Evolutionary conservation across 2,329 filamentous ascomycete species (phyloP), one percentile per base, ranked within the genome.

Genomic region (Talaromyces sp.): DNA sequence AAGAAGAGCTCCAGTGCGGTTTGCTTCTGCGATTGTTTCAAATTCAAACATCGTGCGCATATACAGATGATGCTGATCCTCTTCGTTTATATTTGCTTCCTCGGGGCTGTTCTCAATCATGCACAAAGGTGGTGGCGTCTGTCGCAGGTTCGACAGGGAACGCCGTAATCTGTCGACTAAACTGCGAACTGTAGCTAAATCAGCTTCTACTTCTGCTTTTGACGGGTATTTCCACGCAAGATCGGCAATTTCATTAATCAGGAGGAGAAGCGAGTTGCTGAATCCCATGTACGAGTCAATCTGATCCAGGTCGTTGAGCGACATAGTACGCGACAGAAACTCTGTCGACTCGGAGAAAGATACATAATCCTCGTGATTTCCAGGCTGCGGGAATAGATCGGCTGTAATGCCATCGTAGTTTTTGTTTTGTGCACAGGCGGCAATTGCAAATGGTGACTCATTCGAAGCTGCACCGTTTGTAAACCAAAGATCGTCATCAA

Each of bases 241-340:
- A 22, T 67, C 67, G 3, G 67, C 60, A 9, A 66, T 60, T 51
- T 68, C 64, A 32, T 69, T 64, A 42, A 70, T 69, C 9, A 69
- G 55, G 1, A 69, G 55, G 7, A 70, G 56, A n/a, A 70, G 66
- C 2, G 58, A 60, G 36, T 66, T 68, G 44, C 66, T 69, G 51
- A 70, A 66, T 3, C 68, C 68, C 67, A 68, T 69, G 53, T 70
- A 69, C 2, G 65, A 65, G 59, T 70, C 66, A 27, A 70, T 69
- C 8, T 62, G 65, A 32, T 70, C 63, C 2, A 66, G 57, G 27
- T 52, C 49, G 22, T 68, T 65, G 15, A 66, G 39, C 7, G 60
- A 57, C 57, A 64, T 63, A 19, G 62, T 53, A 11, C 57, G 30
- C 1, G 59, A 61, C 15, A 64, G 53, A 2, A 63, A 51, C 2